Conservation (phyloP, 345 rosid species). For the Eucalyptus leucophloia region DNA sequence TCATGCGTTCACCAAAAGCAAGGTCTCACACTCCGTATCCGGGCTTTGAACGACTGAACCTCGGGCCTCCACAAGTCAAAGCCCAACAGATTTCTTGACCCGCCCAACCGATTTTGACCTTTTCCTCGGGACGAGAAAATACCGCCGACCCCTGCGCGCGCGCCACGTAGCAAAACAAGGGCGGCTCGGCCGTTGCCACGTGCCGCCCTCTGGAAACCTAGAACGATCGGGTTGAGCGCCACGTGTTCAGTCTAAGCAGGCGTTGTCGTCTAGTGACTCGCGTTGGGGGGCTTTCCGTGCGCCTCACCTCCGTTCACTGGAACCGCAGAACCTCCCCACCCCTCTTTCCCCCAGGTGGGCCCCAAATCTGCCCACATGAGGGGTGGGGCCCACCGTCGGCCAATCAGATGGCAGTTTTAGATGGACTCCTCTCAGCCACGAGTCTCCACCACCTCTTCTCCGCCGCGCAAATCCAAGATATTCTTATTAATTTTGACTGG, state of each 20-base stretch:
- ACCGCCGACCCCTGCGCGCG: not conserved
- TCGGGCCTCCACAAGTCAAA: not conserved
- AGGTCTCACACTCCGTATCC: not conserved
- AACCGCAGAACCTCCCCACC: not conserved
- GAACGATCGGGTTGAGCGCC: not conserved
- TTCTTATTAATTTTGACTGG: not conserved
- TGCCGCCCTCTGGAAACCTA: not conserved
- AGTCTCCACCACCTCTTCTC: conserved; percentile 1
- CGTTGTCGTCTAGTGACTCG: too few species aligned
- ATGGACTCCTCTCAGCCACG: conserved; percentile 35
- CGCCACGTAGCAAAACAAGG: not conserved
- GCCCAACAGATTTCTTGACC: not conserved
- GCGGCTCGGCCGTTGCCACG: not conserved
- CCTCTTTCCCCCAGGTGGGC: not conserved
- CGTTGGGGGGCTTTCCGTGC: not conserved
- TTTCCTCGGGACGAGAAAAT: not conserved
- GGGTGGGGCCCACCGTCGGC: not conserved
- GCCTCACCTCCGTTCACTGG: not conserved
- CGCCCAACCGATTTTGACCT: not conserved
- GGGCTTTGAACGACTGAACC: not conserved
- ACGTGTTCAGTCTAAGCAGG: not conserved
- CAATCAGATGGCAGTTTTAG: conserved; percentile 16
- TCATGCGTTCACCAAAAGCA: not conserved
- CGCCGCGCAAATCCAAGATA: conserved; percentile 21
- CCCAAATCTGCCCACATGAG: not conserved